These are phyloP conservation scores for Leccinellum luteum DNA, from an alignment of 768 basidiomycete genomes.

Conservation along the genomic window DNA sequence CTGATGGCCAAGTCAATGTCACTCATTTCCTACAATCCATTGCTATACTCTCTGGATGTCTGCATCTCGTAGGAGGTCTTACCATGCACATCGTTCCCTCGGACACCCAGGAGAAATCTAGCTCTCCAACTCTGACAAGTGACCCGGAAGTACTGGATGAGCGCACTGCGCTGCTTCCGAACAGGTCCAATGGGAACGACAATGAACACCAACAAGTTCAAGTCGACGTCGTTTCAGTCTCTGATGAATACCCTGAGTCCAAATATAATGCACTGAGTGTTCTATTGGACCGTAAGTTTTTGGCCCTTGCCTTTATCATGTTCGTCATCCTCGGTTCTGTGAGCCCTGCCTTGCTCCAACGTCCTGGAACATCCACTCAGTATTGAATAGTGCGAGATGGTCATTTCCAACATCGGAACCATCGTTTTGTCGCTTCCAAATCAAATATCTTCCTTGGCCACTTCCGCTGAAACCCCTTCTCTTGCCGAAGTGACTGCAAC, in stretches of 20 bases:
- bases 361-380: not conserved
- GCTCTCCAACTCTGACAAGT: not conserved
- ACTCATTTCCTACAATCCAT: constrained; percentile 56
- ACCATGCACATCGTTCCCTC: constrained; percentile 33
- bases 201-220: constrained; percentile 13
- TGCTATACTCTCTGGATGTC: constrained; percentile 48
- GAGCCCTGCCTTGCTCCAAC: constrained; percentile 28
- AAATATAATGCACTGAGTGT: constrained; percentile 40
- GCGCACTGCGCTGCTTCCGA: constrained; percentile 29
- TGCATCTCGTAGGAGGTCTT: constrained; percentile 55
- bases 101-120: constrained; percentile 6
- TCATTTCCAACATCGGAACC: constrained; percentile 79
- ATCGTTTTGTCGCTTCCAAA: constrained; percentile 64
- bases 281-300: constrained; percentile 57
- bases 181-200: constrained; percentile 16
- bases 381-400: constrained; percentile 63
- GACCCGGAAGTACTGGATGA: constrained; percentile 29
- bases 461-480: constrained; percentile 18
- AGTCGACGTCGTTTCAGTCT: constrained; percentile 23
- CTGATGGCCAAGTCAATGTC: constrained; percentile 43
- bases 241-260: constrained; percentile 16
- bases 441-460: constrained; percentile 6
- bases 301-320: constrained; percentile 54
- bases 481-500: constrained; percentile 44
- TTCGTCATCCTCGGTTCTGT: constrained; percentile 66